Conservation (phyloP, 2,329 filamentous ascomycete species). For the Coniella lustricola region DNA sequence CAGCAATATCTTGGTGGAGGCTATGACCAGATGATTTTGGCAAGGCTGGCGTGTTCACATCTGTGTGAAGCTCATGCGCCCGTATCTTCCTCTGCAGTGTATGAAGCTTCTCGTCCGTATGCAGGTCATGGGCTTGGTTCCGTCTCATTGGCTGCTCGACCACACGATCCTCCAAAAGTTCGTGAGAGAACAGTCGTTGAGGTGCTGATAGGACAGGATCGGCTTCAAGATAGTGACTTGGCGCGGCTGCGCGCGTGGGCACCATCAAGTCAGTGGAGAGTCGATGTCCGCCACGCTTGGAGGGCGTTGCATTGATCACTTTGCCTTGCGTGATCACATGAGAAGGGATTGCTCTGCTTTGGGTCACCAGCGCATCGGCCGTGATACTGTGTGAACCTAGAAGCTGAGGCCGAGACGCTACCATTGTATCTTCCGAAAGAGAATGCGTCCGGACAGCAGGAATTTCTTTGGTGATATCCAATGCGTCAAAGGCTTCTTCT, state of each 20-base stretch:
- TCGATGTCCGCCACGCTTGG: slow-evolving; percentile 1
- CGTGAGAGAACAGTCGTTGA: slow-evolving; percentile 8
- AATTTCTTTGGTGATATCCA: slow-evolving; percentile 6
- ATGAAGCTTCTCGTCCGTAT: slow-evolving; percentile 7
- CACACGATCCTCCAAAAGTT: slow-evolving; percentile 9
- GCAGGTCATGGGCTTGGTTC: slow-evolving; percentile 5
- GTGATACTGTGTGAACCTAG: slow-evolving; percentile 1
- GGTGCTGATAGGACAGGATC: slow-evolving; percentile 9
- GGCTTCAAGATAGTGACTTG: slow-evolving; percentile 8
- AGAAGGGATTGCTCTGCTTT: neutral
- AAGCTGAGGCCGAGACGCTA: neutral
- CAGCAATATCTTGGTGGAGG: slow-evolving; percentile 2
- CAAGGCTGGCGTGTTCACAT: neutral
- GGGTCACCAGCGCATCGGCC: neutral
- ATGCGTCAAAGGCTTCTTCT: neutral
- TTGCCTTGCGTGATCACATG: slow-evolving; percentile 7
- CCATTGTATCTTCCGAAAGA: slow-evolving; percentile 6
- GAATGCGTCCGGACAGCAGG: slow-evolving; percentile 9
- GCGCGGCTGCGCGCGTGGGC: neutral
- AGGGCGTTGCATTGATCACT: neutral
- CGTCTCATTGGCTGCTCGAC: slow-evolving; percentile 1
- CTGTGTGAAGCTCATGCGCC: slow-evolving; percentile 3
- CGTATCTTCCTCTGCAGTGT: neutral
- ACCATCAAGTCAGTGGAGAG: slow-evolving; percentile 11
- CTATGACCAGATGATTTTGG: neutral